Evolutionary conservation across 129 eudicot species (phyloP), one percentile per base, ranked within the genome.

Genomic region (Cynara cardunculus): DNA sequence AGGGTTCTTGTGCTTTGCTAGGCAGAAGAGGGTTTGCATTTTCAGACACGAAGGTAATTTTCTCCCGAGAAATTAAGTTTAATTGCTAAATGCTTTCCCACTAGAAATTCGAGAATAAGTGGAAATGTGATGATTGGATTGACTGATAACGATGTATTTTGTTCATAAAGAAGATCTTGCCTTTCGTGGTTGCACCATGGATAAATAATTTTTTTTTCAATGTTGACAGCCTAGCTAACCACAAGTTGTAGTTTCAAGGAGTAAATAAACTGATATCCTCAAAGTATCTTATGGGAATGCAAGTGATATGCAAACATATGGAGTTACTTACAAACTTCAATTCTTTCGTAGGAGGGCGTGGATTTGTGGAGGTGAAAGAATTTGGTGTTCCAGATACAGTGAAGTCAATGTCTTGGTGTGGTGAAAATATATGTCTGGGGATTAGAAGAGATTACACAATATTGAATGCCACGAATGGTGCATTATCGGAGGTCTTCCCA

Each of bases 351-450:
- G 99, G 95, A 74, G 99, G 99, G 18, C 84, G 98, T 62, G 99
- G 99, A 27, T 96, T 96, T 78, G 99, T 92, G 71, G 99, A 96
- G 85, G 98, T 96, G 80, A 96, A 92, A 84, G 99, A 96, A 71
- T 96, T 85, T 83, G 88, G 98, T 62, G 93, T 92, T 65, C 99
- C 99, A 2, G 99, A 96, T 80, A 80, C 84, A 7, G 98, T 96
- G 68, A 96, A 96, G 83, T 96, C 99, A 49, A 87, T 96, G 95
- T 83, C 99, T 59, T 96, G 99, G 99, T 96, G 97, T 87, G 99
- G 99, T 25, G 99, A 96, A 83, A 96, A 96, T 71, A 92, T 96
- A 82, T 96, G 99, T 81, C 66, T 96, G 80, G 99, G 99, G 30
- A 88, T 96, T 67, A 88, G 87, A 78, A 96, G 89, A 88, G 99